A percentile compares a stretch with the other conserved stretches of the same genome.
Conservation (phyloP, 208 protist genomes). For the Leishmania mexicana region DNA sequence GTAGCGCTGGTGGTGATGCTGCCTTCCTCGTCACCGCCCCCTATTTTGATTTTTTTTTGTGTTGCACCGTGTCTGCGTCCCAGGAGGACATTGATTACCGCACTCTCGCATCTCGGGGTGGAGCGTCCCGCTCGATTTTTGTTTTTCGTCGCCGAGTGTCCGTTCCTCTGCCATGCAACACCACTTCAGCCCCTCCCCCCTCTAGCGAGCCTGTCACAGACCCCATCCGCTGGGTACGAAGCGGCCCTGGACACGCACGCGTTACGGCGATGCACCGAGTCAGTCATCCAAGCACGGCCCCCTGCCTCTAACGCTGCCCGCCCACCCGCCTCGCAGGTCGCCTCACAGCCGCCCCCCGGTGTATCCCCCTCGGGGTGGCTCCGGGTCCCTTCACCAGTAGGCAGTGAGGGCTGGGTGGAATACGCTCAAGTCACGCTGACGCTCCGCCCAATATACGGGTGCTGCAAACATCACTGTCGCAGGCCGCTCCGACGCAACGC, state of each 20-base stretch:
- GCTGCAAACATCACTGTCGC: background rate
- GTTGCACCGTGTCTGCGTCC: too few species aligned
- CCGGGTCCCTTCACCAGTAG: background rate
- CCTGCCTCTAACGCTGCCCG: too few species aligned
- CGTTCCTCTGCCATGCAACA: too few species aligned
- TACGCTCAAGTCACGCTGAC: background rate
- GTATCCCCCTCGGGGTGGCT: background rate
- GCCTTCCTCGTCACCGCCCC: too few species aligned
- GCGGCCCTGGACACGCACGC: background rate
- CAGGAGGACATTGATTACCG: too few species aligned
- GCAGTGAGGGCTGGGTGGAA: background rate
- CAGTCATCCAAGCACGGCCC: background rate
- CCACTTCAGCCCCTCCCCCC: background rate
- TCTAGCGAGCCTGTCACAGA: background rate
- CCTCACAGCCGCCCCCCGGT: background rate
- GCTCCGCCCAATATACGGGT: background rate
- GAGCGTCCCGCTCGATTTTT: too few species aligned
- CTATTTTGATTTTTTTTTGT: background rate
- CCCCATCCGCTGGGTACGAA: background rate
- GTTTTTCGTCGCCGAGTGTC: too few species aligned
- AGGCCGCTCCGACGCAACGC: background rate
- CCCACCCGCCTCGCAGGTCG: too few species aligned
- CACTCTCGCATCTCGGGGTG: too few species aligned
- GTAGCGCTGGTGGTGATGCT: too few species aligned
- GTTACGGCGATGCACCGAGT: background rate